A percentile compares a stretch with the other conserved stretches of the same genome.
Conservation (phyloP, 2,329 filamentous ascomycete genomes). For the Septoria petroselini region DNA sequence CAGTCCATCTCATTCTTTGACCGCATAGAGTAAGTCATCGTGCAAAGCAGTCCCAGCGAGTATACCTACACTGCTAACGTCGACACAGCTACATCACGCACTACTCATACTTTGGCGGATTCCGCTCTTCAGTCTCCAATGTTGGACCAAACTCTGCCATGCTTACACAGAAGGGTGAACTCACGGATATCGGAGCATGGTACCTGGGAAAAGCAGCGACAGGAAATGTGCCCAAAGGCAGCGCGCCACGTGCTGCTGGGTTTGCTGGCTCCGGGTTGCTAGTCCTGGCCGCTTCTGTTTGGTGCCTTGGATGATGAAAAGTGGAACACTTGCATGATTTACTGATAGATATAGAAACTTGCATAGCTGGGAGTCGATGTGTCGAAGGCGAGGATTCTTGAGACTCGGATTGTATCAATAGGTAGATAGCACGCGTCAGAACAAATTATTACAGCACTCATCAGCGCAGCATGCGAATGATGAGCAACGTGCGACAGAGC, state of each 20-base stretch:
- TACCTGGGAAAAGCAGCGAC: constrained; percentile 60
- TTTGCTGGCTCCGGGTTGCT: constrained; percentile 32
- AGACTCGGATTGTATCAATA: no score
- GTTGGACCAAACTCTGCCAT: constrained; percentile 71
- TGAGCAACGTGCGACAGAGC: no score
- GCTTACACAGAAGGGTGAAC: constrained; percentile 62
- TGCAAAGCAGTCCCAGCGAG: no score
- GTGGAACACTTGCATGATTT: not conserved
- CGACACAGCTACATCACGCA: constrained; percentile 53
- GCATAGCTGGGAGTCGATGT: constrained; percentile 3
- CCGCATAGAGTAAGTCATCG: constrained; percentile 48
- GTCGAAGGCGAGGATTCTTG: not conserved
- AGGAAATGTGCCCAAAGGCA: constrained; percentile 39
- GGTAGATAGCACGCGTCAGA: no score
- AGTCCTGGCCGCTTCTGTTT: constrained; percentile 26
- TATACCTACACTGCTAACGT: no score
- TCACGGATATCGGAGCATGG: constrained; percentile 75
- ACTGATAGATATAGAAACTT: constrained; percentile 3
- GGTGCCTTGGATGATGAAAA: constrained; percentile 20
- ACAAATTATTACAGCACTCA: no score
- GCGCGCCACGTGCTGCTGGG: constrained; percentile 25
- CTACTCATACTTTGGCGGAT: constrained; percentile 75
- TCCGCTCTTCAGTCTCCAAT: constrained; percentile 63
- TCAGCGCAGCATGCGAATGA: no score
- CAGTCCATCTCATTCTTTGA: constrained; percentile 65